Conservation (phyloP, 225 moss, liverwort and hornwort genomes). For the Sphagnum tenellum region DNA sequence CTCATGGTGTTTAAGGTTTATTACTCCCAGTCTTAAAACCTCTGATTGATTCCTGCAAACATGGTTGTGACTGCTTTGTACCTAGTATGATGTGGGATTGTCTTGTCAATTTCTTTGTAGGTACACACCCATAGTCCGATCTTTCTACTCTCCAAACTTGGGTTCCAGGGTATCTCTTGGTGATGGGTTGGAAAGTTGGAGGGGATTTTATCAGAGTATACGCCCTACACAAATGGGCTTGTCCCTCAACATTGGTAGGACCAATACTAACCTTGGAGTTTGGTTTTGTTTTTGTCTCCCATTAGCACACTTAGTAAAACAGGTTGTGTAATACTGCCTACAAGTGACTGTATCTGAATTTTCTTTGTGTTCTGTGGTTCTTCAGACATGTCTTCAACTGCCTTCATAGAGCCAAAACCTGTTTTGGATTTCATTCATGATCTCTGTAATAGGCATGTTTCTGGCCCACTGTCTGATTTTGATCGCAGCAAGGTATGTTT, state of each 20-base stretch:
- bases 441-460: slow-evolving; percentile 57
- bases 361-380: no score
- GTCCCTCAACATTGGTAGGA: slow-evolving; percentile 84
- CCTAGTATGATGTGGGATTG: no score
- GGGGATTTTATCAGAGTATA: slow-evolving; percentile 97
- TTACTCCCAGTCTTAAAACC: no score
- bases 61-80: no score
- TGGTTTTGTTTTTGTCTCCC: no score
- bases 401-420: slow-evolving; percentile 91
- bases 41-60: no score
- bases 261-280: no score
- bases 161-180: slow-evolving; percentile 78
- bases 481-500: slow-evolving; percentile 76
- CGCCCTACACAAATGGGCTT: slow-evolving; percentile 97
- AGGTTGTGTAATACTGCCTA: no score
- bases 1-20: no score
- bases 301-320: no score
- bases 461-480: slow-evolving; percentile 55
- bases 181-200: slow-evolving; percentile 98
- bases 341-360: no score
- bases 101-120: no score
- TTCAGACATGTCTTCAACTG: slow-evolving; percentile 97
- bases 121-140: slow-evolving; percentile 71
- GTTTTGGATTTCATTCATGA: slow-evolving; percentile 85
- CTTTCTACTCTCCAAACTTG: slow-evolving; percentile 87